Evolutionary conservation across 2,329 filamentous ascomycete genomes (phyloP), one percentile per base, ranked within the genome.

Genomic region (Parastagonospora nodorum): DNA sequence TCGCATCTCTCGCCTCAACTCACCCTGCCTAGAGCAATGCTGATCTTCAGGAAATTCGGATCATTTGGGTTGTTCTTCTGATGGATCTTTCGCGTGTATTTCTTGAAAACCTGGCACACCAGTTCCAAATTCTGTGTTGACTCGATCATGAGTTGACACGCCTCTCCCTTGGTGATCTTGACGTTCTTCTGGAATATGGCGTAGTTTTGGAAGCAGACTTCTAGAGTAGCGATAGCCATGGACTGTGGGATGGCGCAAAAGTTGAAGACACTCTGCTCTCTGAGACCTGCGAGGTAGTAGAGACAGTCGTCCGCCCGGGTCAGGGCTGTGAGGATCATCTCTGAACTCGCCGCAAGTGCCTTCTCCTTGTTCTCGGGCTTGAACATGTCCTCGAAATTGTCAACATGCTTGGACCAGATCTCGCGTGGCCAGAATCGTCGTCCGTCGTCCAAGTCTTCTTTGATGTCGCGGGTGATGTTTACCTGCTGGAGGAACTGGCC

Each of bases 201-300:
- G 16, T 90, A 89, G 75, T 99, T 99, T 67, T 89, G 88, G 84
- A 97, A 99, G 64, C 93, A 89, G 14, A 91, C 80, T 63, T 97
- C 92, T 36, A 97, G 78, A 0, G 93, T 97, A 8, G 94, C 93
- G 72, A 99, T 97, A 45, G 93, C 94, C 94, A 99, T 99, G 58
- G 87, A 82, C 75, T 99, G 94, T 2, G 94, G 94, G 58, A 99
- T 99, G 49, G 93, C 93, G 41, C 92, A 92, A 74, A 99, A 99
- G 82, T 99, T 99, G 85, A 99, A 99, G 24, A 96, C 91, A 71
- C 91, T 96, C 78, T 99, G 94, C 71, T 99, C 94, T 61, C 88
- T 88, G 58, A 99, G 85, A 40, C 90, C 94, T 5, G 93, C 93
- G 79, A 99, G 91, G 78, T 97, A 99, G 80, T 92, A 97, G n/a